A percentile compares a stretch with the other conserved stretches of the same genome.
Conservation (phyloP, 805 yeast genomes). For the Ogataea philodendri region DNA sequence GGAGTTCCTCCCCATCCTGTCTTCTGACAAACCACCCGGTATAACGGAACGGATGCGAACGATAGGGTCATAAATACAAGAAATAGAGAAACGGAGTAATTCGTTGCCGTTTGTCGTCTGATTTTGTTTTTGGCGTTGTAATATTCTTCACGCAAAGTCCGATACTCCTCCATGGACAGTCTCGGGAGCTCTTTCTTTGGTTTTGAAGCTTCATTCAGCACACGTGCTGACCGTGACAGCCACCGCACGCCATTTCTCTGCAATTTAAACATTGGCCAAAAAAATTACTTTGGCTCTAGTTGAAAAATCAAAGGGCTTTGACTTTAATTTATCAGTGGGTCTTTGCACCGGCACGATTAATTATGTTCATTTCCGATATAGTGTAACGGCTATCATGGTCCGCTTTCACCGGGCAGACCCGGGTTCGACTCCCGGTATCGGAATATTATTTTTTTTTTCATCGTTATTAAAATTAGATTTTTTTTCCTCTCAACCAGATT, state of each 20-base stretch:
- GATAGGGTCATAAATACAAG: slow-evolving; percentile 72
- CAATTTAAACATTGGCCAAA: slow-evolving; percentile 1
- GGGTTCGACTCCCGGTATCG: slow-evolving; percentile 87
- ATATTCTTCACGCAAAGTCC: slow-evolving; percentile 27
- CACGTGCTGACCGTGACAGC: slow-evolving; percentile 2
- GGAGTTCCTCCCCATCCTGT: slow-evolving; percentile 98
- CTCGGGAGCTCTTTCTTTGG: slow-evolving; percentile 27
- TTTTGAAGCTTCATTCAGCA: slow-evolving; percentile 4
- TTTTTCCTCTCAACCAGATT: not conserved
- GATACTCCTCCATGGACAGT: slow-evolving; percentile 34
- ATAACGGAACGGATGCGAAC: slow-evolving; percentile 90
- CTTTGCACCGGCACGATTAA: not conserved
- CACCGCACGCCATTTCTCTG: slow-evolving; percentile 6
- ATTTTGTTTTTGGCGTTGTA: slow-evolving; percentile 28
- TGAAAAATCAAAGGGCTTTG: no score
- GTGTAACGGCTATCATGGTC: slow-evolving; percentile 83
- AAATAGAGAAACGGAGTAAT: slow-evolving; percentile 67
- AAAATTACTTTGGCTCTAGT: no score
- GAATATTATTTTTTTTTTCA: slow-evolving; percentile 37
- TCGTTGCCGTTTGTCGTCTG: slow-evolving; percentile 54
- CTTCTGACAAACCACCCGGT: slow-evolving; percentile 86
- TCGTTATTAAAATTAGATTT: not conserved
- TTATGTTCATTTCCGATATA: slow-evolving; percentile 51
- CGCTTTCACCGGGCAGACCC: slow-evolving; percentile 83
- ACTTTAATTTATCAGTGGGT: no score